Evolutionary conservation across 2,329 filamentous ascomycete species (phyloP), one percentile per base, ranked within the genome.

Genomic region (Curvularia sp.): DNA sequence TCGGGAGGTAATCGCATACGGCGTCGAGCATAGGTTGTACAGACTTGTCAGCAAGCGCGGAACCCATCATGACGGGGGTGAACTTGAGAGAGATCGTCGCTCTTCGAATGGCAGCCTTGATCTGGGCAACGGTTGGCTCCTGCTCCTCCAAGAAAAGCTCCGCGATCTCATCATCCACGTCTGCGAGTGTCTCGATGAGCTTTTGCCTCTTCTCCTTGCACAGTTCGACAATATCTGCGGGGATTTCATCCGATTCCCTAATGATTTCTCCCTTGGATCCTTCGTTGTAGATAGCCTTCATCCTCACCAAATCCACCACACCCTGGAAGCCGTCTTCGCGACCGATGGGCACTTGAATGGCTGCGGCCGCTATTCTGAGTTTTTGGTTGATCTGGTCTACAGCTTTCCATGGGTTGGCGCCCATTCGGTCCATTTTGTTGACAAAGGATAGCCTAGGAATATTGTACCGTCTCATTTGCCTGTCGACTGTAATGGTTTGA

Each of bases 401-500:
- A 8, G 93, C 93, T 81, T 96, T 97, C 88, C 93, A 99, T 8
- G 95, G 95, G 76, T 99, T 98, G 65, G 95, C 92, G 60, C 95
- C 95, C 90, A 97, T 97, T 66, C 95, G 90, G 75, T 99, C 95
- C 94, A 99, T 98, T 85, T 99, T 99, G 84, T 99, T 99, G 77
- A 99, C 88, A 74, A 99, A 99, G 54, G 91, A 96, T 77, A 99
- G 89, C 70, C 95, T 87, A 61, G 95, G 95, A 63, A 99, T 89
- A 75, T 98, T 94, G 84, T 99, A 99, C 68, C 95, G 89, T 83
- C 93, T 92, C 95, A 99, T 99, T 82, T 99, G 95, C 69, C 95
- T 87, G 78, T 99, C 93, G 64, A 99, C 95, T 1, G 95, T 99
- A 70, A 97, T 97, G 20, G 95, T 99, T 81, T 99, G 95, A 75